A percentile compares a stretch with the other conserved stretches of the same genome.
phyloP scores from a whole-genome alignment of 129 eudicot species.

The Arctium lappa region DNA sequence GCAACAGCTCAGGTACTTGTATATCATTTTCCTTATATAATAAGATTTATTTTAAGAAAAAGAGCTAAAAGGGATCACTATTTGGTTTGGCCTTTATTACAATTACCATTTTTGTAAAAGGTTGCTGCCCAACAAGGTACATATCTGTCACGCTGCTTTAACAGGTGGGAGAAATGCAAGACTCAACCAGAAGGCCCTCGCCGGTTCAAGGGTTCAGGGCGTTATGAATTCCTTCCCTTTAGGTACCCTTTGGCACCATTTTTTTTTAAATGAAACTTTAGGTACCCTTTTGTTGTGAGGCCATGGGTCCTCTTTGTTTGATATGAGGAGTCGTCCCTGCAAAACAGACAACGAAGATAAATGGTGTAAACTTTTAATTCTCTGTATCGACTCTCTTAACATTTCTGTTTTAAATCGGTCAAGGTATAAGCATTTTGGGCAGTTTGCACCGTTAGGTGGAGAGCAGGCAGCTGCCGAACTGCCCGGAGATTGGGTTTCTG shows the following conservation, averaged over 20 bases:
- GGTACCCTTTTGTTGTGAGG: not conserved
- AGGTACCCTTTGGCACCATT: constrained; percentile 33
- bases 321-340: not conserved
- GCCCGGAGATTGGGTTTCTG: constrained; percentile 95
- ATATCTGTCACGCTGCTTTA: constrained; percentile 78
- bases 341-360: not conserved
- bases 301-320: not conserved
- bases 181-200: constrained; percentile 88
- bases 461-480: constrained; percentile 96
- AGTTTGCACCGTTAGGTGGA: constrained; percentile 96
- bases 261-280: not conserved
- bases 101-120: constrained; percentile 28
- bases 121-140: constrained; percentile 99
- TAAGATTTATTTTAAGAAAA: not conserved
- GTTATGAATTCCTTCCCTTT: constrained; percentile 76
- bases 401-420: not conserved
- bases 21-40: constrained; percentile 1
- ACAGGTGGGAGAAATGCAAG: constrained; percentile 50
- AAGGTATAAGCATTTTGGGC: constrained; percentile 88
- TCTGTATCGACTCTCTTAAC: not conserved
- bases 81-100: not conserved
- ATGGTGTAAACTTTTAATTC: not conserved
- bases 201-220: constrained; percentile 59
- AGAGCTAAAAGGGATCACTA: not conserved
- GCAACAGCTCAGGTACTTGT: constrained; percentile 84